A percentile compares a stretch with the other conserved stretches of the same genome.
These are phyloP conservation scores for Aspergillus coremiiformis DNA, from an alignment of 495 filamentous ascomycete genomes.

Conservation along the genomic window DNA sequence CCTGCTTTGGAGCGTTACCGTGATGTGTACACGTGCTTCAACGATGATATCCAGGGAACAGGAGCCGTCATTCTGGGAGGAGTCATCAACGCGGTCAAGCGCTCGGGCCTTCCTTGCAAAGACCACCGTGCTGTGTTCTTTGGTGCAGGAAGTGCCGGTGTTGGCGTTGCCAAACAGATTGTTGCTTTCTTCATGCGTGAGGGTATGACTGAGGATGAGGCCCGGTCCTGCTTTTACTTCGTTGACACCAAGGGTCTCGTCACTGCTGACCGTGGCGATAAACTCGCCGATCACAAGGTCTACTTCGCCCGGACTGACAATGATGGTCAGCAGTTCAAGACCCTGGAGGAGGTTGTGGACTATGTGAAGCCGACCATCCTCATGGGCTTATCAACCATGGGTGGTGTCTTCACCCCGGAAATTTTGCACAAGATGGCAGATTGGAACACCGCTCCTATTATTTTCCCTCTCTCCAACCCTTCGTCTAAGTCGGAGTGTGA, in stretches of 20 bases:
- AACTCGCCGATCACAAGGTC: conserved; percentile 92
- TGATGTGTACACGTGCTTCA: conserved; percentile 87
- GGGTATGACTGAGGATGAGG: conserved; percentile 86
- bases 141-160: conserved; percentile 89
- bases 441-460: conserved; percentile 72
- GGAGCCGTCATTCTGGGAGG: conserved; percentile 91
- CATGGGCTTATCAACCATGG: conserved; percentile 89
- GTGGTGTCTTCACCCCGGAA: conserved; percentile 85
- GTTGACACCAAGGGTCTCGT: conserved; percentile 97
- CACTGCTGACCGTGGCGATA: conserved; percentile 87
- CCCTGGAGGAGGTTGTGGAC: conserved; percentile 86
- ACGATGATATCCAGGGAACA: conserved; percentile 97
- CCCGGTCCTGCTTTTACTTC: conserved; percentile 88
- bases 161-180: conserved; percentile 94
- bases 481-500: conserved; percentile 95
- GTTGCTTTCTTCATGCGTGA: conserved; percentile 91
- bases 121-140: conserved; percentile 95
- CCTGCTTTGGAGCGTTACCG: conserved; percentile 85
- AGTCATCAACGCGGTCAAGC: conserved; percentile 89
- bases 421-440: conserved; percentile 79
- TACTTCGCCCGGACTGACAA: conserved; percentile 95
- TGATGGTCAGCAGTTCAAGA: conserved; percentile 80
- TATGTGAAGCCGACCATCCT: conserved; percentile 90
- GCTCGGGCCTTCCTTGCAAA: conserved; percentile 75
- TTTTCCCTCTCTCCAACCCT: conserved; percentile 93